Evolutionary conservation across 106 monocot species (phyloP).

Genomic region (Apostasia ramifera): DNA sequence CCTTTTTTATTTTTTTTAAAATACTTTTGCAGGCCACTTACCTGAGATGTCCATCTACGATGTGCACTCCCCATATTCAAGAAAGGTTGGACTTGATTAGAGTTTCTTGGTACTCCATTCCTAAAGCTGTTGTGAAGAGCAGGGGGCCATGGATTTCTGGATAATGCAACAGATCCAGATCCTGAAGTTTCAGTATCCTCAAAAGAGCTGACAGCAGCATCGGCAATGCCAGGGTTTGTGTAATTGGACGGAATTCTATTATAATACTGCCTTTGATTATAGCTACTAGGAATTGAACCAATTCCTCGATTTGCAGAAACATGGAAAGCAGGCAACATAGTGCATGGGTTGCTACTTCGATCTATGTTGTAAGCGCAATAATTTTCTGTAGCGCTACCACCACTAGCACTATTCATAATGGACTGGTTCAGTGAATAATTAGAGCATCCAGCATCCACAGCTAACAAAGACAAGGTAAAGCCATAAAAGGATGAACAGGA

Average conservation of each 20-base stretch:
- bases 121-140: too few relatives aligned
- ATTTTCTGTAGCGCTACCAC: neutral
- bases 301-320: neutral
- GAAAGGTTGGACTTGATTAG: neutral
- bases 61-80: neutral
- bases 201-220: neutral
- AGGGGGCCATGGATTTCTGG: neutral
- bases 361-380: neutral
- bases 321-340: neutral
- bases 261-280: neutral
- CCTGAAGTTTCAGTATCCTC: neutral
- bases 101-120: neutral
- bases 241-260: neutral
- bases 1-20: too few relatives aligned
- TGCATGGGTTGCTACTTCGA: neutral
- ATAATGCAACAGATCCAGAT: neutral
- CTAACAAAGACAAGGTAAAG: neutral
- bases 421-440: neutral
- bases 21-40: neutral
- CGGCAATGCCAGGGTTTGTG: neutral
- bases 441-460: neutral
- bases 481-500: neutral
- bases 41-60: neutral
- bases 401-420: neutral
- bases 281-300: neutral